A percentile compares a stretch with the other conserved stretches of the same genome.
Conservation (phyloP, 305 asterid genomes). For the Petunia hybrid region DNA sequence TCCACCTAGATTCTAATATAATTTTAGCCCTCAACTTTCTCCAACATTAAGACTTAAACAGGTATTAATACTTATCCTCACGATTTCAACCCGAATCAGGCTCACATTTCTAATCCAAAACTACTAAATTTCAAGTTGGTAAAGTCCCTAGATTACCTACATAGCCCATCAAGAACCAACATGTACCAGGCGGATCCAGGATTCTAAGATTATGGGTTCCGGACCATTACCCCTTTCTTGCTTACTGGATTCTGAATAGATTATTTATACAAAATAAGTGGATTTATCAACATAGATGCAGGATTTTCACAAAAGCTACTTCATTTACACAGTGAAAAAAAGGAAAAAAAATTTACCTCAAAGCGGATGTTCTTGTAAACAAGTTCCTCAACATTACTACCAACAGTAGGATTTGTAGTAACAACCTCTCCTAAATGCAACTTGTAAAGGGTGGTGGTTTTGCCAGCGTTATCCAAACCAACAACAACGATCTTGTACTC, state of each 20-base stretch:
- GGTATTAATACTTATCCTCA: not conserved
- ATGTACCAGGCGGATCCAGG: too few species aligned
- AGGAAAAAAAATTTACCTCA: conserved; percentile 55
- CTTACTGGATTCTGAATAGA: too few species aligned
- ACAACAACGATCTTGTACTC: conserved; percentile 99
- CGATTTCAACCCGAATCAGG: not conserved
- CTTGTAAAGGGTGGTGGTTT: conserved; percentile 98
- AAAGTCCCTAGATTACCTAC: not conserved
- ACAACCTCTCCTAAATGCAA: conserved; percentile 94
- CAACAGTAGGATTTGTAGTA: conserved; percentile 94
- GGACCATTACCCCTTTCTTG: too few species aligned
- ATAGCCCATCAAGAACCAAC: not conserved
- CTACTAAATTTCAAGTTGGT: not conserved
- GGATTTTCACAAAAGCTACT: too few species aligned
- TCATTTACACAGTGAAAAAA: not conserved
- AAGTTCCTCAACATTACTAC: conserved; percentile 97
- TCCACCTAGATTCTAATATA: not conserved
- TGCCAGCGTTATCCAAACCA: conserved; percentile 97
- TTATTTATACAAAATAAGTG: too few species aligned
- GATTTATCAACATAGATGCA: too few species aligned
- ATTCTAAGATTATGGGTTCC: too few species aligned
- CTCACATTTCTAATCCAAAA: not conserved
- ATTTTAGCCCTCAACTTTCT: conserved; percentile 1
- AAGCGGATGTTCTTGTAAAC: conserved; percentile 92
- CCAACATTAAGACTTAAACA: not conserved